Base-by-base conservation (phyloP, 345 rosid genomes). In the Gossypium turneri region DNA sequence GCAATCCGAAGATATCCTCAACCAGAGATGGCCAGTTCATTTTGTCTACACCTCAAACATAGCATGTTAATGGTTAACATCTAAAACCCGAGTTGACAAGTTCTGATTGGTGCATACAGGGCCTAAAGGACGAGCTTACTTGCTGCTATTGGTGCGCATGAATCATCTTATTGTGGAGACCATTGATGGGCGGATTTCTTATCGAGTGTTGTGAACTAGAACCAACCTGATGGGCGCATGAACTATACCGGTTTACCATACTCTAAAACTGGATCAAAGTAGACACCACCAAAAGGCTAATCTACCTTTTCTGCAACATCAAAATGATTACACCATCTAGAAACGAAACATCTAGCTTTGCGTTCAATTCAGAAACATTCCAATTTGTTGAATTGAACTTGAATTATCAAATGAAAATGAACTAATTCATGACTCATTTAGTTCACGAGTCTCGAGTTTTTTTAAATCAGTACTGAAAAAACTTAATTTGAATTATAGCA, bases 131-230 rank as follows among this genome's bases (percentile, higher is more conserved):
- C 88, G 93, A 74, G 84, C 90, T 57, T 89, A 86, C 64, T 76
- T 84, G 72, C 79, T 91, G 71, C 84, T 91, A 56, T 84, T 93
- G 19, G 82, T 84, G 27, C 89, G 92, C 59, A 86, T 91, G 90
- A 91, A 88, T 66, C 81, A 71, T 76, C 72, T 93, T 41, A 88
- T 81, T 11, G 89, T 90, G 15, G 93, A 91, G 86, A 85, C 93
- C 1, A 67, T 51, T 8, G 90, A 91, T 43, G 90, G 92, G 60
- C 57, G 53, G 72, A 83, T 91, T 20, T 82, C 89, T 0, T 93
- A 93, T 67, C 81, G 86, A 76, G 86, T 86, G 50, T 65, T 79
- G 60, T 78, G 70, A 71, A 53, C n/a, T 13, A 22, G 25, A 43
- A 4, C 52, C 3, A 4, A 43, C 11, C 29, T 20, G 9, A 41